Evolutionary conservation across 2,329 filamentous ascomycete species (phyloP), one percentile per base, ranked within the genome.

Genomic region (Penicillium sp.): DNA sequence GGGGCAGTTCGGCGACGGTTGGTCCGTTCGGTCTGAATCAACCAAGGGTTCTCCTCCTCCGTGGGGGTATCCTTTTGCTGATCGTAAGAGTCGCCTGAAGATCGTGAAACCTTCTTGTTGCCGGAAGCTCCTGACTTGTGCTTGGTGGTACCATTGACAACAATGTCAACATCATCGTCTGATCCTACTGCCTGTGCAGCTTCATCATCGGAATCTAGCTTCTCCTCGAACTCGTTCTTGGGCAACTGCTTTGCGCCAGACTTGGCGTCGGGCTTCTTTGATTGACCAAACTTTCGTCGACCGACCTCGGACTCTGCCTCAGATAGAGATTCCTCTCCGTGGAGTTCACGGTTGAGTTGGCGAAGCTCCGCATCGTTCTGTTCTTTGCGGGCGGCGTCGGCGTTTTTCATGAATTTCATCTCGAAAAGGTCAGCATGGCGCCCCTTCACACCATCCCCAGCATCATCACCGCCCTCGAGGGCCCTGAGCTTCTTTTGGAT

Each of bases 351-450:
- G 49, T 87, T 83, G 49, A 97, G 84, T 65, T 86, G 81, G 72
- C 79, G 82, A 13, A 91, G 78, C 56, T 91, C 84, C 56, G 90
- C 89, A 67, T 96, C 90, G 65, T 97, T 97, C 57, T 86, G 84
- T 62, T 88, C 85, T 73, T 88, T 92, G 68, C 86, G 86, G 38
- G 86, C 82, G 29, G 88, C 89, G 69, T 97, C 93, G 1, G 92
- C 91, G 64, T 89, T 91, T 68, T 89, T 86, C 94, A 99, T 97
- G 73, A 99, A 99, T 60, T 91, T 90, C 88, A 99, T 91, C 51
- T 84, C 84, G 75, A 90, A 86, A 7, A 99, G 78, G 66, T 86
- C 88, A 15, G 88, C 87, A 65, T 84, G 81, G 0, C 84, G 84
- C 19, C 71, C 71, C 38, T 73, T 73, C 38, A 72, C 67, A 33